These are phyloP conservation scores for Juncus inflexus DNA, from an alignment of 176 grass and related monocot genomes.

Conservation along the genomic window DNA sequence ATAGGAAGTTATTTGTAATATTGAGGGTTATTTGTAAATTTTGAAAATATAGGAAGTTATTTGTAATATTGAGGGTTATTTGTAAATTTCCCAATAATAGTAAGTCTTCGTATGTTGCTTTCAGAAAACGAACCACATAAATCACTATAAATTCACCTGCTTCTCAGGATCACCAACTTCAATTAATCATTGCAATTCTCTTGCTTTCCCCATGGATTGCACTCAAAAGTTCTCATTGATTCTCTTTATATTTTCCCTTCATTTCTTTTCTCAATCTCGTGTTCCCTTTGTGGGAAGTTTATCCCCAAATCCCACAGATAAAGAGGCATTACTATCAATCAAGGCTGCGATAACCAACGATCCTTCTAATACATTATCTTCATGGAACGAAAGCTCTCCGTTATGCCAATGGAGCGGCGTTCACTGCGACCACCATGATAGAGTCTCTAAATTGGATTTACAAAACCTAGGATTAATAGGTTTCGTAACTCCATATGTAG, in stretches of 20 bases:
- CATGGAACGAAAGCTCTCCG: constrained; percentile 11
- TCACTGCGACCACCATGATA: constrained; percentile 1
- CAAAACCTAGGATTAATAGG: constrained; percentile 9
- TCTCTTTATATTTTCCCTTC: neutral
- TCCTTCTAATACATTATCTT: constrained; percentile 8
- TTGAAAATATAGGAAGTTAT: no score
- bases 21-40: no score
- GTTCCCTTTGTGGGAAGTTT: neutral
- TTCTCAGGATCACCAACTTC: no score
- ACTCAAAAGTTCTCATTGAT: no score
- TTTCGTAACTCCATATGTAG: constrained; percentile 9
- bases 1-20: no score
- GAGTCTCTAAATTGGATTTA: constrained; percentile 13
- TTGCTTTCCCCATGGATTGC: constrained; percentile 2
- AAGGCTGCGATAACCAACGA: constrained; percentile 8
- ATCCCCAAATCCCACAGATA: neutral
- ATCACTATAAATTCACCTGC: no score
- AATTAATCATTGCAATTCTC: neutral
- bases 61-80: no score
- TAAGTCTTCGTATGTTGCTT: no score
- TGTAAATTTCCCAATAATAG: no score
- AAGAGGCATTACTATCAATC: constrained; percentile 8
- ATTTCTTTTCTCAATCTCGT: neutral
- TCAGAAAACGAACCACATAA: no score
- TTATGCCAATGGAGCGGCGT: constrained; percentile 10